phyloP scores from a whole-genome alignment of 495 filamentous ascomycete species.

The Hypoxylon trugodes region DNA sequence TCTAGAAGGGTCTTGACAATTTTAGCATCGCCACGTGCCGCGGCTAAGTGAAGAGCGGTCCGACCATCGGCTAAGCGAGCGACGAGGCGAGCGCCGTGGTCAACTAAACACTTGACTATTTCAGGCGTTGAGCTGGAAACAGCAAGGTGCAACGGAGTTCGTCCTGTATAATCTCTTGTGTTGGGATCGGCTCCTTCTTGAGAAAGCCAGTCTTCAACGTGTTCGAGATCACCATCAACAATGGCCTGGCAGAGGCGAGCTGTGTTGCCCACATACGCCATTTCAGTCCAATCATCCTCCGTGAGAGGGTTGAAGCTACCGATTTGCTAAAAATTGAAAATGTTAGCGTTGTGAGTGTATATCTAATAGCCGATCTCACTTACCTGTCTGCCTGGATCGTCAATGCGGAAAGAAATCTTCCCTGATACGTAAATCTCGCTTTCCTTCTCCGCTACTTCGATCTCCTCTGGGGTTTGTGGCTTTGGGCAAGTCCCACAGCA shows the following conservation, averaged over 20 bases:
- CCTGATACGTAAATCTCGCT: constrained; percentile 76
- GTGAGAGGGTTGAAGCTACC: constrained; percentile 81
- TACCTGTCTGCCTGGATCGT: constrained; percentile 81
- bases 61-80: constrained; percentile 78
- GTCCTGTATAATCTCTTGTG: constrained; percentile 76
- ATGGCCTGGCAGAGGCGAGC: constrained; percentile 78
- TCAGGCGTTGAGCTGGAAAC: constrained; percentile 70
- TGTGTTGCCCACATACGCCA: constrained; percentile 79
- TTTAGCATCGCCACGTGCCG: constrained; percentile 68
- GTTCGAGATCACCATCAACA: constrained; percentile 69
- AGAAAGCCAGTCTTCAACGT: constrained; percentile 72
- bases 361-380: constrained; percentile 38
- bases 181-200: constrained; percentile 69
- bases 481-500: constrained; percentile 81
- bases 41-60: constrained; percentile 81
- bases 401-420: constrained; percentile 72
- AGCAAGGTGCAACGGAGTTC: constrained; percentile 81
- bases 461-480: constrained; percentile 72
- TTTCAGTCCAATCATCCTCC: constrained; percentile 82
- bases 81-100: constrained; percentile 74
- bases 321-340: constrained; percentile 50
- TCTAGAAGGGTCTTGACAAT: constrained; percentile 74
- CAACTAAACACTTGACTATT: constrained; percentile 75
- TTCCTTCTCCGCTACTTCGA: constrained; percentile 73
- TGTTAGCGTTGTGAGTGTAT: constrained; percentile 9